Percentiles rank a stretch among this genome's conserved stretches.
Conservation (phyloP, 768 basidiomycete species). For the Crepidotus variabilis region DNA sequence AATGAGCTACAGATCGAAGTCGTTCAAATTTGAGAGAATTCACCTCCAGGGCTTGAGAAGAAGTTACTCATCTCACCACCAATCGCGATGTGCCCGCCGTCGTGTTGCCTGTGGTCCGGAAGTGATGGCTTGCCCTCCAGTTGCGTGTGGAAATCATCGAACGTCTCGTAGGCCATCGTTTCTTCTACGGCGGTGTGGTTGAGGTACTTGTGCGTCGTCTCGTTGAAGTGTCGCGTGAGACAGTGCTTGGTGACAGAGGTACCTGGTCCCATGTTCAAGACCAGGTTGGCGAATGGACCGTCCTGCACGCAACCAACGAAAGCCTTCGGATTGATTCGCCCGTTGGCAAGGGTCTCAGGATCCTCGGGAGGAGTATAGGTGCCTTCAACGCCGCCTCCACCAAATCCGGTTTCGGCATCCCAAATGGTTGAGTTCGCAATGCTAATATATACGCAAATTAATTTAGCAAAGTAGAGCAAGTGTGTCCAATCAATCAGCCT, state of each 20-base stretch:
- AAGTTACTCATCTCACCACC: constrained; percentile 32
- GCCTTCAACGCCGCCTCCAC: constrained; percentile 28
- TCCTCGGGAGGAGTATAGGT: constrained; percentile 24
- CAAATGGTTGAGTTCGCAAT: constrained; percentile 30
- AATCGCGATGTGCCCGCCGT: constrained; percentile 31
- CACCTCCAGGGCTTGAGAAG: constrained; percentile 37
- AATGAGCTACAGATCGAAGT: neutral
- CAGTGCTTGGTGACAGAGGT: constrained; percentile 28
- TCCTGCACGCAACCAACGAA: constrained; percentile 25
- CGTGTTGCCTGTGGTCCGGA: constrained; percentile 26
- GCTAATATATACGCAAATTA: constrained; percentile 15
- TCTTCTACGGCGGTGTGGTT: constrained; percentile 19
- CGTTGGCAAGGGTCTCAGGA: constrained; percentile 9
- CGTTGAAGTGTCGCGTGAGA: constrained; percentile 29
- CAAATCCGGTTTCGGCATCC: constrained; percentile 32
- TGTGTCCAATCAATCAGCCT: neutral
- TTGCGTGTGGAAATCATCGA: constrained; percentile 30
- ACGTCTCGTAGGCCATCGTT: constrained; percentile 22
- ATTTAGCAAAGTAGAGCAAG: neutral
- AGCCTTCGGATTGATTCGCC: constrained; percentile 6
- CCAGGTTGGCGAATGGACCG: constrained; percentile 33
- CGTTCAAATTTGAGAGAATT: constrained; percentile 5
- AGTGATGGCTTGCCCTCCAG: constrained; percentile 26
- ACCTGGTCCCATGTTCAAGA: constrained; percentile 30
- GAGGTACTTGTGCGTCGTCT: constrained; percentile 16